phyloP scores from a whole-genome alignment of 495 filamentous ascomycete species.

The Cairneyella variabilis region DNA sequence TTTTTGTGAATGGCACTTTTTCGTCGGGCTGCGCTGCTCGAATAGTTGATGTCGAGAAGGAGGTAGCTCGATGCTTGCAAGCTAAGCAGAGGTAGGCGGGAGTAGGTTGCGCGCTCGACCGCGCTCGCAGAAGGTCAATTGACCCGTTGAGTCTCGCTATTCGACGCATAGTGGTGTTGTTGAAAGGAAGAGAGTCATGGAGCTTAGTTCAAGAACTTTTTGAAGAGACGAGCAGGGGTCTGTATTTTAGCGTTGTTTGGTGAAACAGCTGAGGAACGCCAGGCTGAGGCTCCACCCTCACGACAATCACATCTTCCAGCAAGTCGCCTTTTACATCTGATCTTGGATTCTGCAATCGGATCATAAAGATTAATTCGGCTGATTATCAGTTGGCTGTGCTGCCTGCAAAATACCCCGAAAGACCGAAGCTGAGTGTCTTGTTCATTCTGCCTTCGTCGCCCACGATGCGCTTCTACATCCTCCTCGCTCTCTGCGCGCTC shows the following conservation, averaged over 20 bases:
- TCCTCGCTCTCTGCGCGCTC: slow-evolving; percentile 19
- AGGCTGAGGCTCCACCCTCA: no score
- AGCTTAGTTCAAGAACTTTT: slow-evolving; percentile 10
- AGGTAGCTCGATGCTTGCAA: slow-evolving; percentile 30
- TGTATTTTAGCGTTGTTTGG: background rate
- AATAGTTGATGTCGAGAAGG: slow-evolving; percentile 38
- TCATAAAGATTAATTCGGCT: no score
- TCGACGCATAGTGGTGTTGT: slow-evolving; percentile 24
- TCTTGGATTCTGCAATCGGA: background rate
- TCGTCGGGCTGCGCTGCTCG: slow-evolving; percentile 34
- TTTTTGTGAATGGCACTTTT: slow-evolving; percentile 40
- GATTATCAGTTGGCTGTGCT: no score
- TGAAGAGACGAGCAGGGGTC: background rate
- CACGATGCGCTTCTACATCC: slow-evolving; percentile 10
- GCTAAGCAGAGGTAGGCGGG: slow-evolving; percentile 25
- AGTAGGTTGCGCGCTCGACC: background rate
- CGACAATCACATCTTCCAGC: no score
- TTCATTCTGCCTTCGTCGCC: no score
- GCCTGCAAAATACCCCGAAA: no score
- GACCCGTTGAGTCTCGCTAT: slow-evolving; percentile 22
- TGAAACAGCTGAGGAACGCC: background rate
- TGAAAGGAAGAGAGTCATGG: background rate
- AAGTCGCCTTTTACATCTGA: background rate
- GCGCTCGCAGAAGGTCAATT: slow-evolving; percentile 19
- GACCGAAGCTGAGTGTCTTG: no score